phyloP scores from a whole-genome alignment of 108 stramenopile genomes.

The Stephanodiscus minutulus region DNA sequence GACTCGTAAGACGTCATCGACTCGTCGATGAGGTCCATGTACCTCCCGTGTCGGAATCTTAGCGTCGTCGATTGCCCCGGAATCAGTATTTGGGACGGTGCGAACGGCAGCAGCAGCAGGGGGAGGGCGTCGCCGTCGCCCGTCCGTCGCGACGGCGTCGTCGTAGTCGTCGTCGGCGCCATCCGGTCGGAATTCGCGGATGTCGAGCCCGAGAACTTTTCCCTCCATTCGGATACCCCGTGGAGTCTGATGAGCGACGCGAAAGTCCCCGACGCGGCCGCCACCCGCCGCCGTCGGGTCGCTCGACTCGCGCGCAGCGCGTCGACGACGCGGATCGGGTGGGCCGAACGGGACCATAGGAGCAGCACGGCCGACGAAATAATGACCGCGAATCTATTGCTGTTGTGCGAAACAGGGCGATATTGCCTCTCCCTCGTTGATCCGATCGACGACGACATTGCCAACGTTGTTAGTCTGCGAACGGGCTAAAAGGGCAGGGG shows the following conservation, averaged over 20 bases:
- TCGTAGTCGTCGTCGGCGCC: neutral
- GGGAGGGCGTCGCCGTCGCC: slow-evolving; percentile 11
- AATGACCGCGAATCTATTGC: too few relatives aligned
- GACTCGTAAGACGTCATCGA: slow-evolving; percentile 34
- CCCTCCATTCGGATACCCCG: slow-evolving; percentile 40
- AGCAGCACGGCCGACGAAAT: neutral
- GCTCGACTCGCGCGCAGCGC: neutral
- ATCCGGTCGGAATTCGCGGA: neutral
- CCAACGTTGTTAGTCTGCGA: too few relatives aligned
- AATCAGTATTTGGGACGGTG: slow-evolving; percentile 26
- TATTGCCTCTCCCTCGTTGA: too few relatives aligned
- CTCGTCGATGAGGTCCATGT: slow-evolving; percentile 49
- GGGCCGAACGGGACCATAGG: neutral
- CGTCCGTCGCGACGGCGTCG: neutral
- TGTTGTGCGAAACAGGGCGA: too few relatives aligned
- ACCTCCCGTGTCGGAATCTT: slow-evolving; percentile 41
- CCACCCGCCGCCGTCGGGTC: too few relatives aligned
- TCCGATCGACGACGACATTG: too few relatives aligned
- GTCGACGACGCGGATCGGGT: neutral
- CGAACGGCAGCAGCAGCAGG: slow-evolving; percentile 35
- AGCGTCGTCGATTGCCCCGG: slow-evolving; percentile 38
- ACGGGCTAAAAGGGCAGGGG: too few relatives aligned
- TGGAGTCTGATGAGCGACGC: slow-evolving; percentile 1
- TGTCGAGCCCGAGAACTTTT: slow-evolving; percentile 18
- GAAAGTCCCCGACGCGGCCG: neutral